These are phyloP conservation scores for Arachnomyces sp. DNA, from an alignment of 2,329 filamentous ascomycete species.

Conservation along the genomic window DNA sequence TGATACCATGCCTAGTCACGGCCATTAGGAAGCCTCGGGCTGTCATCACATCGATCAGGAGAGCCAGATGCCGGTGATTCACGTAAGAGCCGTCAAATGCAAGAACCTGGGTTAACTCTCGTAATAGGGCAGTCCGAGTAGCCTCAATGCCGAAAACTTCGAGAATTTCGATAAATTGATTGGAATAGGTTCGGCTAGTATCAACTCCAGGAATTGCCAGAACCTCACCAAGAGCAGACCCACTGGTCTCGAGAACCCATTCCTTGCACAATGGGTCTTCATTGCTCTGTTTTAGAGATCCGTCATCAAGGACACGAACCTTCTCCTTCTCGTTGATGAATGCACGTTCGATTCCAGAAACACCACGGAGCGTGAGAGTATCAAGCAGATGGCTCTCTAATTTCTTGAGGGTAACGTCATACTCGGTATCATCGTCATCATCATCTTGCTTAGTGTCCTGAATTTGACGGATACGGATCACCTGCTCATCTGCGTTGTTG, in stretches of 20 bases:
- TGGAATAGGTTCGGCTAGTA: slow-evolving; percentile 76
- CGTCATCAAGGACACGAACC: slow-evolving; percentile 61
- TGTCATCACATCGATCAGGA: slow-evolving; percentile 96
- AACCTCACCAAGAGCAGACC: slow-evolving; percentile 77
- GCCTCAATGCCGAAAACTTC: slow-evolving; percentile 96
- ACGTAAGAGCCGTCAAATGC: slow-evolving; percentile 99
- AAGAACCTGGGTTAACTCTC: slow-evolving; percentile 84
- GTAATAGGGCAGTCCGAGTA: slow-evolving; percentile 75
- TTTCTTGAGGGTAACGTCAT: slow-evolving; percentile 88
- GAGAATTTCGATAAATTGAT: slow-evolving; percentile 91
- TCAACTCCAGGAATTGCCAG: slow-evolving; percentile 85
- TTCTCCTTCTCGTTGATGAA: slow-evolving; percentile 80
- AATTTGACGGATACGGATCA: slow-evolving; percentile 85
- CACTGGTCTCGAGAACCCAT: slow-evolving; percentile 93
- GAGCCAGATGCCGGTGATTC: slow-evolving; percentile 93
- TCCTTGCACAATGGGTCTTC: slow-evolving; percentile 71
- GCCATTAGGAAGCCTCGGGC: slow-evolving; percentile 89
- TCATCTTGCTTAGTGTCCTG: slow-evolving; percentile 62
- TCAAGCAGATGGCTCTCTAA: slow-evolving; percentile 88
- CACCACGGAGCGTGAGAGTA: slow-evolving; percentile 82
- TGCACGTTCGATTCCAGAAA: slow-evolving; percentile 78
- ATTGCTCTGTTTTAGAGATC: slow-evolving; percentile 66
- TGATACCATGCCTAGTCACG: slow-evolving; percentile 97
- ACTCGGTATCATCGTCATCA: slow-evolving; percentile 66
- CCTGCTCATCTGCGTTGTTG: slow-evolving; percentile 91